phyloP scores from a whole-genome alignment of 2,329 filamentous ascomycete genomes.

The Hypoxylon sp. region DNA sequence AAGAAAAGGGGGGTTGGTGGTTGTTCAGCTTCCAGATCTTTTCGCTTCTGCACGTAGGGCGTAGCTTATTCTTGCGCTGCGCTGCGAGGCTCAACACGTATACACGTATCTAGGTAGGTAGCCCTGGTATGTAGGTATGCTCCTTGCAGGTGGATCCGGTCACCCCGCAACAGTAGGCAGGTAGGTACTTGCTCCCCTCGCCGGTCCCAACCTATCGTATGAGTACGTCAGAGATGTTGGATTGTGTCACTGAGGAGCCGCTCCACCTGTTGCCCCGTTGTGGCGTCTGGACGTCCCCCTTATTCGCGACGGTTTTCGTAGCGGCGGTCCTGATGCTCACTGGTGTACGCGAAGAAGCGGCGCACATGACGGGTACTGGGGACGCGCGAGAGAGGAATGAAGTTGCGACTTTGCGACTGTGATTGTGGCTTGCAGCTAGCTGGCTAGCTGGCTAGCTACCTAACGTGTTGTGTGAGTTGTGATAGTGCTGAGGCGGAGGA shows the following conservation, averaged over 20 bases:
- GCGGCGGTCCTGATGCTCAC: not conserved
- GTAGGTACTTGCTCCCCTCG: too few species aligned
- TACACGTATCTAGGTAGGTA: too few species aligned
- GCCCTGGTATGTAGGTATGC: too few species aligned
- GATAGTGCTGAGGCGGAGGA: not conserved
- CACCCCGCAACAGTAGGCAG: too few species aligned
- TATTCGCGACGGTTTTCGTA: constrained; percentile 9
- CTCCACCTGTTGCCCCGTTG: not conserved
- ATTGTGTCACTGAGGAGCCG: not conserved
- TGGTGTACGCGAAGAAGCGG: constrained; percentile 17
- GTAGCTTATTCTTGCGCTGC: not conserved
- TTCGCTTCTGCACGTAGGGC: not conserved
- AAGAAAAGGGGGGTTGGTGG: not conserved
- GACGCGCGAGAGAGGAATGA: not conserved
- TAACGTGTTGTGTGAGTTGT: not conserved
- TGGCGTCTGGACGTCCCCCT: not conserved
- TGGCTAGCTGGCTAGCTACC: not conserved
- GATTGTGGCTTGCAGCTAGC: constrained; percentile 1
- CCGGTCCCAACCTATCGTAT: not conserved
- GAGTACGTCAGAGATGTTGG: not conserved
- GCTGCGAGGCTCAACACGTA: too few species aligned
- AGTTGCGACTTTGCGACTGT: not conserved
- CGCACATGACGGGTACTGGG: constrained; percentile 34
- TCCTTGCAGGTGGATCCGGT: not conserved
- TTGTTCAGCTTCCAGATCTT: not conserved